phyloP scores from a whole-genome alignment of 192 early-diverging fungal species.

The Haplosporangium gracile region DNA sequence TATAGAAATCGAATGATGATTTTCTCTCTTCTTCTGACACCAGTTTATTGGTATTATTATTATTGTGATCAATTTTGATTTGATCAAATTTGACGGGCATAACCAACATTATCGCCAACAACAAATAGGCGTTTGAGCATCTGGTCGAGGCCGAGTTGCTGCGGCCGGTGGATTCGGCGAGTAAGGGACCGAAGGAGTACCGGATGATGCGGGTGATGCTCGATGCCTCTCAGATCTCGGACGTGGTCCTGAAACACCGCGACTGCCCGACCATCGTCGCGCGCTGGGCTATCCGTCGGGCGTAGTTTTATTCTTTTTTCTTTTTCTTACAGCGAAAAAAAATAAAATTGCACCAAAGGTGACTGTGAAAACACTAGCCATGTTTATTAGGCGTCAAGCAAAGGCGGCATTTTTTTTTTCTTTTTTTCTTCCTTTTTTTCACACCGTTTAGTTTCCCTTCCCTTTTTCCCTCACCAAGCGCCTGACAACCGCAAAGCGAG shows the following conservation, averaged over 20 bases:
- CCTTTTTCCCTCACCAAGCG: slow-evolving; percentile 3
- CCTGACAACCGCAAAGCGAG: slow-evolving; percentile 2
- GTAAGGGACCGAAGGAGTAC: slow-evolving; percentile 86
- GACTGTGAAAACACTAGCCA: background rate
- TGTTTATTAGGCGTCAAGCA: background rate
- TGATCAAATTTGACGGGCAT: background rate
- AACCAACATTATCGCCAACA: background rate
- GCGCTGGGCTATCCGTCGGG: slow-evolving; percentile 68
- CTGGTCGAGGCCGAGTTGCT: slow-evolving; percentile 78
- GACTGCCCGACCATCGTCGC: slow-evolving; percentile 74
- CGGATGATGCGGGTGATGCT: slow-evolving; percentile 87
- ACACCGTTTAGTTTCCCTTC: background rate
- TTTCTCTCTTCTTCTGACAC: background rate
- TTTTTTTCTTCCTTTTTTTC: background rate
- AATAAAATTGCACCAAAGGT: background rate
- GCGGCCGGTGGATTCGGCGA: slow-evolving; percentile 63
- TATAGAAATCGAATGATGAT: background rate
- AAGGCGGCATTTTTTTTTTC: background rate
- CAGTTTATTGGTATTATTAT: background rate
- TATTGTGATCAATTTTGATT: background rate
- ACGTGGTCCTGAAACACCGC: slow-evolving; percentile 68
- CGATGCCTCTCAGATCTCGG: slow-evolving; percentile 75
- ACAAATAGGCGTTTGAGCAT: slow-evolving; percentile 81
- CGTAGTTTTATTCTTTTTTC: background rate
- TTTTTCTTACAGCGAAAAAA: background rate